Evolutionary conservation across 345 rosid species (phyloP).

Genomic region (Hibiscus mutabilis): DNA sequence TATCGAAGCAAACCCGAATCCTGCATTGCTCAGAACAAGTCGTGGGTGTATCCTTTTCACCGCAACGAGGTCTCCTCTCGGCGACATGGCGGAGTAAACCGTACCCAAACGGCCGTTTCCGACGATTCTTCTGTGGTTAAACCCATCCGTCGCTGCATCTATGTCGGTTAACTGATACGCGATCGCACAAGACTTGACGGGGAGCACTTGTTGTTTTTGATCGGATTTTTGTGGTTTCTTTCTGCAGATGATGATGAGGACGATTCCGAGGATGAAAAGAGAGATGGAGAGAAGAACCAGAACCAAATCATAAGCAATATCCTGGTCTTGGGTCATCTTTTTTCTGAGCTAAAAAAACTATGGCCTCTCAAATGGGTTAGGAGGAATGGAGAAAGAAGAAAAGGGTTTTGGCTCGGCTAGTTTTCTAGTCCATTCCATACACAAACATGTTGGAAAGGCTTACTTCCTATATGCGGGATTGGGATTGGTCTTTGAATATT

Average conservation of each 20-base stretch:
- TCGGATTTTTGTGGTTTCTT: conserved; percentile 50
- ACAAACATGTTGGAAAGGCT: neutral
- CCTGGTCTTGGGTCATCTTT: conserved; percentile 29
- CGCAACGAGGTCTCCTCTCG: conserved; percentile 40
- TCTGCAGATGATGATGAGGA: conserved; percentile 44
- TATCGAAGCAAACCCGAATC: conserved; percentile 53
- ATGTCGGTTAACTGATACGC: conserved; percentile 50
- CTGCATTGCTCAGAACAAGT: conserved; percentile 60
- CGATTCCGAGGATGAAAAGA: conserved; percentile 33
- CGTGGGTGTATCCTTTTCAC: conserved; percentile 72
- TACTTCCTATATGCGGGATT: neutral
- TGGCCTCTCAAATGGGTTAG: conserved; percentile 23
- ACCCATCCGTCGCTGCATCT: conserved; percentile 68
- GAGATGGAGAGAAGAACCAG: conserved; percentile 42
- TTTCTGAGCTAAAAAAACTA: conserved; percentile 23
- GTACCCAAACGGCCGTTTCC: conserved; percentile 64
- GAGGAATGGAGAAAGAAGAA: neutral
- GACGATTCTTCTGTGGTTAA: conserved; percentile 45
- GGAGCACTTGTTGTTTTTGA: conserved; percentile 23
- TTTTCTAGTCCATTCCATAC: neutral
- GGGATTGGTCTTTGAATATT: neutral
- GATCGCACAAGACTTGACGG: conserved; percentile 27
- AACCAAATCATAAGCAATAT: conserved; percentile 42
- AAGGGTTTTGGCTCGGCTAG: neutral
- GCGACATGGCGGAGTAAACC: conserved; percentile 49